Base-by-base conservation (phyloP, 768 basidiomycete species). In the Astraeus odoratus region DNA sequence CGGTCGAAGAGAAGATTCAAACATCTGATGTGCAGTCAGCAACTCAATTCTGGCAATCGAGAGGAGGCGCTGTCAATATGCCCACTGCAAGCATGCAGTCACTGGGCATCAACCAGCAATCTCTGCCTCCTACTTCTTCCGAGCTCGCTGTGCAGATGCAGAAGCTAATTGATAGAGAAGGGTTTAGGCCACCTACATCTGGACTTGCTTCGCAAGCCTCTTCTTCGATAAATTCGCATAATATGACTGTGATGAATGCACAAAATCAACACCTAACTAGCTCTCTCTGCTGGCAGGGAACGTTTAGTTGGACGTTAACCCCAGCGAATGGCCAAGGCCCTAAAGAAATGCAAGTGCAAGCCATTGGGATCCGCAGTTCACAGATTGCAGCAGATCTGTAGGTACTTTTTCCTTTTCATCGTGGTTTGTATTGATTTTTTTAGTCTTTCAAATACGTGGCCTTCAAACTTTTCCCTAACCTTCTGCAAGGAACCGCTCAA, bases 381-480 rank as follows among this genome's bases (percentile, higher is more conserved):
- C 57, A 52, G 8, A 64, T 53, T 46, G 49, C 52, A 13, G 44
- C 40, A 9, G 55, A 67, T 24, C 58, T 68, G 73, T 73, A 54
- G 25, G 74, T 64, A 24, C 9, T 39, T 31, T 12, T 5, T n/a
- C 19, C 19, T n/a, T 18, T 34, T 25, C 9, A 31, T 24, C 12
- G 45, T n/a, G 15, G 25, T 25, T n/a, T 20, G 13, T 39, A 26
- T 39, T 37, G 27, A 20, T 15, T 49, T 16, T 4, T 48, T 31
- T 53, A 85, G 83, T 43, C 75, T 61, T 36, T 50, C 69, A 6
- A 67, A 75, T 2, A 73, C 67, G 0, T 84, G 81, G 82, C 82
- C 83, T 1, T 44, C 51, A 7, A 52, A 54, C 3, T 50, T 83
- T 50, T 52, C 58, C 1, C 58, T 81, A 6, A 61, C 59, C 13